A percentile compares a stretch with the other conserved stretches of the same genome.
phyloP scores from a whole-genome alignment of 2,329 filamentous ascomycete genomes.

The Xylaria sp. region DNA sequence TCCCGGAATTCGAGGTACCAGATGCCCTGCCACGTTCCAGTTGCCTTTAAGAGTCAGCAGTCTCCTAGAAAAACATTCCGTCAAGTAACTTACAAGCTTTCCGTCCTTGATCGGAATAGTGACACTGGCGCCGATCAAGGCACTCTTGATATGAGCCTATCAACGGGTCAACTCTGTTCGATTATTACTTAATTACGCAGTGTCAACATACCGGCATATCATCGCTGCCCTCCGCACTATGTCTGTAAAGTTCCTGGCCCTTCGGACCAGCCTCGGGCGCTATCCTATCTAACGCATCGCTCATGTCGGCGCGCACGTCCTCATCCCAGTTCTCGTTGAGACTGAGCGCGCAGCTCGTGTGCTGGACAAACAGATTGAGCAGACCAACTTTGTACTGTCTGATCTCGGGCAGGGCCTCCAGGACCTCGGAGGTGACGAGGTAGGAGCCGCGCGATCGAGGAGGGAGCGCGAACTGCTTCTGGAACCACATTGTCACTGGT shows the following conservation, averaged over 20 bases:
- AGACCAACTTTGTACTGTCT: constrained; percentile 84
- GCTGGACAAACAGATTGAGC: constrained; percentile 91
- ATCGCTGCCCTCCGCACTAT: constrained; percentile 87
- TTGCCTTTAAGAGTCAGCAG: constrained; percentile 55
- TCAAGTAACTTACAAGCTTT: constrained; percentile 64
- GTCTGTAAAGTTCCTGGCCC: constrained; percentile 80
- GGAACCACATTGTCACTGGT: constrained; percentile 74
- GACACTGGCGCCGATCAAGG: constrained; percentile 86
- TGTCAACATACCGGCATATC: constrained; percentile 82
- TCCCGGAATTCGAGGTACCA: constrained; percentile 93
- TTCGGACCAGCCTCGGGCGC: constrained; percentile 80
- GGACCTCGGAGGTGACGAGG: constrained; percentile 83
- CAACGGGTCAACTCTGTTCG: constrained; percentile 63
- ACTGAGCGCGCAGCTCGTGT: constrained; percentile 89
- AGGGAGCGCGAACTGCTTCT: constrained; percentile 86
- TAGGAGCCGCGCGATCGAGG: constrained; percentile 83
- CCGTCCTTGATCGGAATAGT: constrained; percentile 92
- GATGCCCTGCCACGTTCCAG: constrained; percentile 84
- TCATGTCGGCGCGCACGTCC: constrained; percentile 93
- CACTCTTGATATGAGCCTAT: constrained; percentile 91
- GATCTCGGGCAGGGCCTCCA: constrained; percentile 80
- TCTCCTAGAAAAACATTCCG: background rate
- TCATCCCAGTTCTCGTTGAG: constrained; percentile 92
- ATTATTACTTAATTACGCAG: constrained; percentile 46
- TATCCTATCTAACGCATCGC: constrained; percentile 89